Conservation (phyloP, 257 asterid species). For the Anisodus tanguticus region DNA sequence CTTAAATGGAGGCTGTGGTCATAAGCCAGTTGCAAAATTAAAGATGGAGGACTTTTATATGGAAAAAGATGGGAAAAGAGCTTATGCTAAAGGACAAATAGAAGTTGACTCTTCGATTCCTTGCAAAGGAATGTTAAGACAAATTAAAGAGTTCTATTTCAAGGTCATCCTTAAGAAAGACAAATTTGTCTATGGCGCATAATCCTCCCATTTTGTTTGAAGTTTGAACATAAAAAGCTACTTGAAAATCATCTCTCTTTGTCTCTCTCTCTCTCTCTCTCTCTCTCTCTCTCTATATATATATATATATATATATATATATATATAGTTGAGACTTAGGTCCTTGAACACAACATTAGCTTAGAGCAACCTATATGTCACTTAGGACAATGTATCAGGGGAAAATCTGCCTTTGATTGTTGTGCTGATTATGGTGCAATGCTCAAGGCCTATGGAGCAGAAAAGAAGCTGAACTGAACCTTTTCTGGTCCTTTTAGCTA, state of each 20-base stretch:
- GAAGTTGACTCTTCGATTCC: no score
- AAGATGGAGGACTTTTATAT: no score
- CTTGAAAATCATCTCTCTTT: no score
- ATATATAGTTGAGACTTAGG: background rate
- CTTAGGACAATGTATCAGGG: slow-evolving; percentile 36
- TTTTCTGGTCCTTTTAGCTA: slow-evolving; percentile 43
- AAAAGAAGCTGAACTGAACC: slow-evolving; percentile 24
- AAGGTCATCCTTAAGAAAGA: no score
- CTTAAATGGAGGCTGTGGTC: background rate
- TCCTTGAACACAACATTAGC: background rate
- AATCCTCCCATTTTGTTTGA: background rate
- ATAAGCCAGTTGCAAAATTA: no score
- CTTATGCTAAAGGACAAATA: no score
- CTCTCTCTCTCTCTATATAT: no score
- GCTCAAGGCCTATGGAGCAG: slow-evolving; percentile 25
- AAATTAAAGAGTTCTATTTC: background rate
- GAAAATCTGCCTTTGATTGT: slow-evolving; percentile 39
- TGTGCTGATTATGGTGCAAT: slow-evolving; percentile 30
- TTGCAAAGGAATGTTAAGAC: background rate
- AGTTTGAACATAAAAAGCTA: background rate
- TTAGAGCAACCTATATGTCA: background rate
- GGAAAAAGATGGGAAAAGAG: no score
- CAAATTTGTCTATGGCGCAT: no score
- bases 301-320: no score
- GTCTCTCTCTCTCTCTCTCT: no score